Conservation (phyloP, 108 stramenopile genomes). For the Discostella pseudostelligera region DNA sequence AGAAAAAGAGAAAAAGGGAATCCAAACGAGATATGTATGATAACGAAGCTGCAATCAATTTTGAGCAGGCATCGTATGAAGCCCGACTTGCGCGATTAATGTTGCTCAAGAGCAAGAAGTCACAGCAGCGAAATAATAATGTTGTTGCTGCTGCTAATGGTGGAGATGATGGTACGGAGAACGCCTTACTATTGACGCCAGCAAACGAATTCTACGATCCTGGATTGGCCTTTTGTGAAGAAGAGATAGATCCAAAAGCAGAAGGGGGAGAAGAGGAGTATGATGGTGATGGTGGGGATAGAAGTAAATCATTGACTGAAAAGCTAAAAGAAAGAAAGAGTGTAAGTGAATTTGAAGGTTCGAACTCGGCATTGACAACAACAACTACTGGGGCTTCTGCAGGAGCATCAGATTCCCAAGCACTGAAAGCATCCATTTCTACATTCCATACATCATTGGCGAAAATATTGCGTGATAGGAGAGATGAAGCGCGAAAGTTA, state of each 20-base stretch:
- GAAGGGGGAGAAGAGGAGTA: slow-evolving; percentile 10
- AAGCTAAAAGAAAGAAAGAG: neutral
- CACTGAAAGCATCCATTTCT: neutral
- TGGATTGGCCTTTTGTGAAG: slow-evolving; percentile 32
- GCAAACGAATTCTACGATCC: slow-evolving; percentile 33
- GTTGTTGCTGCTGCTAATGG: neutral
- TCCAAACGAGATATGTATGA: slow-evolving; percentile 19
- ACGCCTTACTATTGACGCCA: neutral
- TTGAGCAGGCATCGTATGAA: slow-evolving; percentile 44
- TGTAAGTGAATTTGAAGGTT: neutral
- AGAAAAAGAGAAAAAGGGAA: slow-evolving; percentile 2
- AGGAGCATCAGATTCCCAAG: too few relatives aligned
- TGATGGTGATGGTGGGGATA: neutral
- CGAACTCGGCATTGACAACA: neutral
- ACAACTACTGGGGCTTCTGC: neutral
- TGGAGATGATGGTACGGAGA: neutral
- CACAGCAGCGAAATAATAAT: slow-evolving; percentile 1
- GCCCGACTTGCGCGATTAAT: slow-evolving; percentile 34
- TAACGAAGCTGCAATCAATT: slow-evolving; percentile 15
- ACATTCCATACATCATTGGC: slow-evolving; percentile 11
- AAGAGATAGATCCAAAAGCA: too few relatives aligned
- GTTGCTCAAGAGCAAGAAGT: slow-evolving; percentile 19
- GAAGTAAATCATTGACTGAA: neutral
- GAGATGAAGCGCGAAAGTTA: slow-evolving; percentile 12
- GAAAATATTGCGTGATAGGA: slow-evolving; percentile 10